Base-by-base conservation (phyloP, 352 stramenopile species). In the Phytophthora idaei region DNA sequence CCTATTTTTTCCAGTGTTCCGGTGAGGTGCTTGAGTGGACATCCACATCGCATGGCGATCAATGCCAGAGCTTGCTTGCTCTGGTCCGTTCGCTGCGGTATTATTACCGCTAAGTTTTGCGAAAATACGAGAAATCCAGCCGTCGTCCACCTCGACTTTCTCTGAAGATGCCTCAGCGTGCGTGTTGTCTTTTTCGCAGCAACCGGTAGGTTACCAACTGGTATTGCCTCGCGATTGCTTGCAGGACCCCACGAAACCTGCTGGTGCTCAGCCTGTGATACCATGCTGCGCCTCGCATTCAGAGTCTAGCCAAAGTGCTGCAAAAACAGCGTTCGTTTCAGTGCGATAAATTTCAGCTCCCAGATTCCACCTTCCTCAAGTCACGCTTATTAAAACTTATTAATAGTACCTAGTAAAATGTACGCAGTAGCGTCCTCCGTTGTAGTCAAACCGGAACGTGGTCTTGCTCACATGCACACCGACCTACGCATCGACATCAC, bases 121-220 rank as follows among this genome's bases (percentile, higher is more conserved):
- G 42, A 61, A 61, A 59, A 50, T 29, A 48, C 41, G 5, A 5
- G 36, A 44, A 64, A 64, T 47, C 52, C 28, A 58, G 49, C 29
- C 32, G 47, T 21, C 14, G 12, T 3, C 8, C 11, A 27, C 27
- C 27, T 41, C 17, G 57, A 39, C 31, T 15, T 71, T 71, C 64
- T 5, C 27, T 59, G 51, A 71, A 67, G 25, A 6, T 46, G 64
- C 64, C 17, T 9, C 31, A 61, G 25, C 44, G 44, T 57, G 39
- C 50, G 17, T 46, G 36, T 37, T 27, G 14, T 25, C 5, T 31
- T 47, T 64, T 69, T 73, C 54, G 45, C 58, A 69, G 28, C 46
- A 69, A 73, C 39, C 39, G 39, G 32, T 61, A 11, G 60, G 51
- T 39, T 59, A 52, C 56, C 52, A 72, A 59, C 17, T 37, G 39